Evolutionary conservation across 176 grass and related monocot genomes (phyloP), one percentile per base, ranked within the genome.

Genomic region (Tillandsia fasciculata): DNA sequence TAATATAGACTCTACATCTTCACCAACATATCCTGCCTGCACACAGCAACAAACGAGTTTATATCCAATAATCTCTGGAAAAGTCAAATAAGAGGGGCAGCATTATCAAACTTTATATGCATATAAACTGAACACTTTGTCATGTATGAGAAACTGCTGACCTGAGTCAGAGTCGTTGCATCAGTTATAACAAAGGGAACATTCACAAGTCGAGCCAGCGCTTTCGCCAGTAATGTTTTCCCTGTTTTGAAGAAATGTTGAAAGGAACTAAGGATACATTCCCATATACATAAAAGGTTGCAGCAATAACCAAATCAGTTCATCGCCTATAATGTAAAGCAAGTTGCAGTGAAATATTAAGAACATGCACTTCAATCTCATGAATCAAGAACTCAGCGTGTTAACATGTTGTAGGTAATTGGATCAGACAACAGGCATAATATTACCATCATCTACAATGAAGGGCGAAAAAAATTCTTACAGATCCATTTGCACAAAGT

Each of bases 151-250:
- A 70, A 73, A 71, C 33, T 73, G 47, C 76, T 66, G 52, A 89
- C 87, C 82, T 89, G 87, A 73, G 87, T 89, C 29, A 89, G 87
- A 26, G 76, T 85, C 66, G 87, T 89, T 63, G 87, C 87, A 79
- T 89, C 87, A 63, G 82, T 72, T 79, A 89, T 89, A 51, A 89
- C 79, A 67, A 89, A 89, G 54, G 87, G 87, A 66, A 89, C 82
- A 11, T 89, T 89, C 48, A 89, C 87, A 76, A 85, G 85, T 76
- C 79, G 81, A 79, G 87, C 87, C 52, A 89, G 83, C 63, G 87
- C 85, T 85, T 89, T 89, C 76, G 87, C 87, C 79, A 89, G 79
- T 80, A 89, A 76, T 76, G 87, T 89, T 79, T 89, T 89, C 64
- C 87, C 87, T 89, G 87, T 85, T 82, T 89, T 79, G 87, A 77